Conservation (phyloP, 2,329 filamentous ascomycete species). For the Colletotrichum cordylinicola region DNA sequence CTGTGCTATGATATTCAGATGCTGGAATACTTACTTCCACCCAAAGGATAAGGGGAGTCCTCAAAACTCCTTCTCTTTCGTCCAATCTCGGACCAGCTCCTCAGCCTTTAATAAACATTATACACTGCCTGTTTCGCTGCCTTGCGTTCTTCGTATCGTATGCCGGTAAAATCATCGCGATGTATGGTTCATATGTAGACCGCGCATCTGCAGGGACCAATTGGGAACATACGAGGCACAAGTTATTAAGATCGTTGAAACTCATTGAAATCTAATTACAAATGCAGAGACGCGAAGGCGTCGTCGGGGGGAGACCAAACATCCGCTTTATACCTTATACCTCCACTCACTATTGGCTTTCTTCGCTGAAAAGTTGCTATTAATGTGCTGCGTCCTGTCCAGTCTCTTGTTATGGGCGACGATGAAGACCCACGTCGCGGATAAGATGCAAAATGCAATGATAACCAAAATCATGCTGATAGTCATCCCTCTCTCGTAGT, state of each 20-base stretch:
- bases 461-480: slow-evolving; percentile 11
- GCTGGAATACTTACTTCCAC: background rate
- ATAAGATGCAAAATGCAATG: background rate
- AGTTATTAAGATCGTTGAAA: background rate
- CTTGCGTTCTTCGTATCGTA: background rate
- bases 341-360: background rate
- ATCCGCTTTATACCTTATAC: background rate
- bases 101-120: too few species aligned
- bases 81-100: background rate
- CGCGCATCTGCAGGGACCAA: background rate
- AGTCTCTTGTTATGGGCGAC: slow-evolving; percentile 1
- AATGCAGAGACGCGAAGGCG: background rate
- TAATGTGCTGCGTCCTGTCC: background rate
- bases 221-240: background rate
- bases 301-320: background rate
- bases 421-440: slow-evolving; percentile 15
- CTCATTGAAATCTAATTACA: background rate
- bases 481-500: slow-evolving; percentile 22
- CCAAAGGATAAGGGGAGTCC: background rate
- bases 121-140: background rate
- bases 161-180: background rate
- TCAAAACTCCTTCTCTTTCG: background rate
- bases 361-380: background rate
- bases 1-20: too few species aligned
- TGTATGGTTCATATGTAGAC: background rate